Conservation (phyloP, 257 asterid species). For the Jacaranda copaia region DNA sequence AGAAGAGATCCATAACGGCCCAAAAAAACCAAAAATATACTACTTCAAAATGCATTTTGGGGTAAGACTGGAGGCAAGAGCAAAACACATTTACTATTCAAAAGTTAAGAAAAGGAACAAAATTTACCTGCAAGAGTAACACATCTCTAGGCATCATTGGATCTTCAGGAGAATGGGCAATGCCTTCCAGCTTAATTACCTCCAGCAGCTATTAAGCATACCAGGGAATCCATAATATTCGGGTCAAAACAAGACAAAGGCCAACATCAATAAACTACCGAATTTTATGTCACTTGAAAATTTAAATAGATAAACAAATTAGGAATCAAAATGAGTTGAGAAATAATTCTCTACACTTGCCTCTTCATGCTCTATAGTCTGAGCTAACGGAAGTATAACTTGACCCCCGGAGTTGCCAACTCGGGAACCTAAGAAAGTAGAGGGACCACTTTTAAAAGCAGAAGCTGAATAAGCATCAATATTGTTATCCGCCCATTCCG, state of each 20-base stretch:
- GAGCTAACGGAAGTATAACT: conserved; percentile 86
- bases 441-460: conserved; percentile 73
- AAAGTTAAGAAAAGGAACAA: neutral
- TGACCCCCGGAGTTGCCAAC: conserved; percentile 76
- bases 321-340: neutral
- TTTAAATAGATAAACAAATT: neutral
- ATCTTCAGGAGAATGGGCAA: conserved; percentile 74
- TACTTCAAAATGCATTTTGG: neutral
- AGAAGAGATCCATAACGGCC: neutral
- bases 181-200: conserved; percentile 84
- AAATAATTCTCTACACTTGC: conserved; percentile 46
- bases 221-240: conserved; percentile 8
- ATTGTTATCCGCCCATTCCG: conserved; percentile 93
- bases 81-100: neutral
- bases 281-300: neutral
- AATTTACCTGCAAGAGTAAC: conserved; percentile 79
- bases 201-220: conserved; percentile 70
- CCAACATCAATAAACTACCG: neutral
- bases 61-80: neutral
- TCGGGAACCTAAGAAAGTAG: conserved; percentile 64
- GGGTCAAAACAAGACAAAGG: neutral
- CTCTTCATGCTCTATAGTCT: conserved; percentile 93
- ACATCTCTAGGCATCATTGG: conserved; percentile 74
- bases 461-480: conserved; percentile 85
- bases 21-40: neutral